Conservation (phyloP, 208 protist genomes). For the Giardia muris region DNA sequence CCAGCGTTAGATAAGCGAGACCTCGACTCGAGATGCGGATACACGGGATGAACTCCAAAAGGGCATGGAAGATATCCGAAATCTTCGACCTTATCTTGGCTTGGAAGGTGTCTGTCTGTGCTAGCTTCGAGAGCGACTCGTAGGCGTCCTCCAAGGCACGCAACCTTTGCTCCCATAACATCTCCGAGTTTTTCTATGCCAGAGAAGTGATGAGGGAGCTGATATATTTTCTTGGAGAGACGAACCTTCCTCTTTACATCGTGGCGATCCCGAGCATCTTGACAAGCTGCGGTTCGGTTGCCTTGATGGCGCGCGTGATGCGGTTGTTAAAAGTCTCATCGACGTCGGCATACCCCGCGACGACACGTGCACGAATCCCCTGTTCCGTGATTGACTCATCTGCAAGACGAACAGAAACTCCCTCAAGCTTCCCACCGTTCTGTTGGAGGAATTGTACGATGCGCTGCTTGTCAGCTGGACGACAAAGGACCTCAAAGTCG, state of each 20-base stretch:
- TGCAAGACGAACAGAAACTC: not conserved
- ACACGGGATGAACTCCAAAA: not conserved
- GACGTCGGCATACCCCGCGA: not conserved
- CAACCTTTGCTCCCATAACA: not conserved
- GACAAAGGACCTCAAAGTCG: not conserved
- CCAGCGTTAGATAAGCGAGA: not conserved
- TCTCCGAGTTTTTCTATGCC: not conserved
- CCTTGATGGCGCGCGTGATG: not conserved
- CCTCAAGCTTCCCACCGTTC: not conserved
- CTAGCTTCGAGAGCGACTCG: not conserved
- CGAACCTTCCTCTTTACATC: no score
- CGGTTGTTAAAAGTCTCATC: not conserved
- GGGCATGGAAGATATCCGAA: not conserved
- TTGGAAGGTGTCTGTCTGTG: not conserved
- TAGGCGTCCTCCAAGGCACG: not conserved
- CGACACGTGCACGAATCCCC: not conserved
- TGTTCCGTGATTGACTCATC: not conserved
- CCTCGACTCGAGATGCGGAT: not conserved
- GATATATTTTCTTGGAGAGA: no score
- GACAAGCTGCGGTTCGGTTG: not conserved
- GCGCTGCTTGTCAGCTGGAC: not conserved
- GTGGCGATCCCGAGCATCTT: not conserved
- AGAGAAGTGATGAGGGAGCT: not conserved
- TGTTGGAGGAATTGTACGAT: not conserved
- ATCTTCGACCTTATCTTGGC: not conserved